Base-by-base conservation (phyloP, 768 basidiomycete species). In the Galerina sulciceps region DNA sequence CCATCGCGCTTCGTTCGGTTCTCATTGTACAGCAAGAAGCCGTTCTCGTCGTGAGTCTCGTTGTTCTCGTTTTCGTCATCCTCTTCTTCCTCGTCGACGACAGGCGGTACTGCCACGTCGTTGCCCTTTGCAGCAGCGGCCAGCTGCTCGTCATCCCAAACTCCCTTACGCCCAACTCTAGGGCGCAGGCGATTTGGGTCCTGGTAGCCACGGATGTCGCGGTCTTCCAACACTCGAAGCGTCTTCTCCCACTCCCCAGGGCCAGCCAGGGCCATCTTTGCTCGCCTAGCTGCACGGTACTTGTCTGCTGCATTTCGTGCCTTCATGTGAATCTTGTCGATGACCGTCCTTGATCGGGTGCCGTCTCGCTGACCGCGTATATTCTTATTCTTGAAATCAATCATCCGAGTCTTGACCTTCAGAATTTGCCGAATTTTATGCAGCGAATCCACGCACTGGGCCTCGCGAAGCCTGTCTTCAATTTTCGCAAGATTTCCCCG, bases 91-190 rank as follows among this genome's bases (percentile, higher is more conserved):
- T 49, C 52, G n/a, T 15, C 14, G 10, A 10, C 23, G 6, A 5
- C 20, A 8, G 53, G 14, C 9, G 53, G 41, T 35, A 23, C n/a
- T 31, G 26, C 26, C 8, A 8, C 26, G 26, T 8, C 26, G 8
- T 31, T 31, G 26, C 8, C 26, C 26, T 31, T 31, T 4, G 5
- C 49, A 6, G 6, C 20, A 1, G 35, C 43, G 14, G 31, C 31
- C 31, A 49, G 38, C 26, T 63, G 58, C 4, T 20, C 51, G 38
- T 65, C 64, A 36, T 69, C 67, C 6, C 64, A 62, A 0, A 61
- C 66, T 2, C 13, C 75, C 61, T 13, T 63, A 62, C 17, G 58
- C 1, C 51, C 55, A 1, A 10, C 14, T n/a, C 34, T 17, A 10
- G 13, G 6, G 5, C 14, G 48, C 0, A 60, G 41, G 9, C 45